Percentiles rank a stretch among this genome's conserved stretches.
Conservation (phyloP, 2,329 filamentous ascomycete species). For the Cryphonectria japonica region DNA sequence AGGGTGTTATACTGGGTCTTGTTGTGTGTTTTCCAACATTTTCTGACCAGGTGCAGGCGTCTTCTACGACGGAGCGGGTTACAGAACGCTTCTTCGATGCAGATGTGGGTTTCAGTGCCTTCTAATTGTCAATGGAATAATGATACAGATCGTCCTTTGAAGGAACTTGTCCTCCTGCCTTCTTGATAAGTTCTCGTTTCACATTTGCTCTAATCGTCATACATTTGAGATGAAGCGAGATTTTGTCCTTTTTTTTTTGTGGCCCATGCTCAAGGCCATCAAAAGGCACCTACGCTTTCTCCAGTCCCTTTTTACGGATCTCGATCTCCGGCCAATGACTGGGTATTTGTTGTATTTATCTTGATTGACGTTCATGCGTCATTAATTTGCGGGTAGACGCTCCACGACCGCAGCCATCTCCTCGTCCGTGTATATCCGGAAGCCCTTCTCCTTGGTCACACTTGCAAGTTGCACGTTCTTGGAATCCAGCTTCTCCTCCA, state of each 20-base stretch:
- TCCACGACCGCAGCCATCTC: constrained; percentile 95
- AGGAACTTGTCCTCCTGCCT: not conserved
- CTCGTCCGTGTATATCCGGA: constrained; percentile 97
- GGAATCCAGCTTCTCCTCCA: constrained; percentile 98
- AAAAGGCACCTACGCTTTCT: not conserved
- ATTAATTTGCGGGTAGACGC: constrained; percentile 71
- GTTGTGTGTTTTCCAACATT: not conserved
- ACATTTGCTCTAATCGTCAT: constrained; percentile 24
- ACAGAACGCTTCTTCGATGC: constrained; percentile 14
- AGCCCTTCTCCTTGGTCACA: constrained; percentile 96
- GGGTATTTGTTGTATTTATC: not conserved
- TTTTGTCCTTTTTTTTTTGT: not conserved
- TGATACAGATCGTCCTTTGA: constrained; percentile 23
- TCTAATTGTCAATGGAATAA: constrained; percentile 25
- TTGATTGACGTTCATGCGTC: not conserved
- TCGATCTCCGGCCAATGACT: not conserved
- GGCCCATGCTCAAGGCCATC: not conserved
- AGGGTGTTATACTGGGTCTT: no score
- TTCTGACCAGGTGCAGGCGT: not conserved
- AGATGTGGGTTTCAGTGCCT: constrained; percentile 15
- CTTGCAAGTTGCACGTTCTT: constrained; percentile 99
- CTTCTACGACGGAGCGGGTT: not conserved
- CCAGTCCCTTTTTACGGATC: not conserved
- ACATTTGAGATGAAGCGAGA: constrained; percentile 1
- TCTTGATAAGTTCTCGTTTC: constrained; percentile 24